A percentile compares a stretch with the other conserved stretches of the same genome.
Evolutionary conservation across 106 monocot genomes (phyloP).

Genomic region (Dioscorea zingiberensis): DNA sequence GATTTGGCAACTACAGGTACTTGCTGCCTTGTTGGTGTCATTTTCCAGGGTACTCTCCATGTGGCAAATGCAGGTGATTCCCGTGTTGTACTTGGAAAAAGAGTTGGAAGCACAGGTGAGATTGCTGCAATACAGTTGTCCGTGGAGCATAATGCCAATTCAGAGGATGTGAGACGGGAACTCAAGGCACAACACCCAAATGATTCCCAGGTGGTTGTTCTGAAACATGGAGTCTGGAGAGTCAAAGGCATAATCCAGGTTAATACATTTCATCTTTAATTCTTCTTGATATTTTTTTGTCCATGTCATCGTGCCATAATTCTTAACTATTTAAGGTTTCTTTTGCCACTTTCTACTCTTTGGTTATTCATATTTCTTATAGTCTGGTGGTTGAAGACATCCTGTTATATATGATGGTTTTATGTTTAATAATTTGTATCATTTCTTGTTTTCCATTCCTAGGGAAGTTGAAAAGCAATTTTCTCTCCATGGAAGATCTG

Average conservation of each 20-base stretch:
- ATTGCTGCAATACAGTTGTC: slow-evolving; percentile 41
- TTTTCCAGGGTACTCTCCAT: slow-evolving; percentile 26
- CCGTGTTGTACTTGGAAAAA: slow-evolving; percentile 38
- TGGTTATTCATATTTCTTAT: too few species aligned
- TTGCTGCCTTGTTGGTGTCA: slow-evolving; percentile 50
- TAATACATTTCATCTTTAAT: not conserved
- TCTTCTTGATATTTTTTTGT: too few species aligned
- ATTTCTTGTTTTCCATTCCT: too few species aligned
- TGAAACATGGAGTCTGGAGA: slow-evolving; percentile 41
- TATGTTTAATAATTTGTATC: too few species aligned
- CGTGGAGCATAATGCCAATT: slow-evolving; percentile 42
- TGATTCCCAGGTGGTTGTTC: slow-evolving; percentile 49
- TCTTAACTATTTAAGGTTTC: too few species aligned
- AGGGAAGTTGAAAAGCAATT: too few species aligned
- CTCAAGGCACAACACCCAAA: slow-evolving; percentile 35
- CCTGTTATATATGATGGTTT: too few species aligned
- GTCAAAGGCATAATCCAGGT: slow-evolving; percentile 65
- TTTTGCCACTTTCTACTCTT: too few species aligned
- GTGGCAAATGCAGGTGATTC: slow-evolving; percentile 58
- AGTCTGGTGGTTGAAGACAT: too few species aligned
- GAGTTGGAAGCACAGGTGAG: slow-evolving; percentile 8
- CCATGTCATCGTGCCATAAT: too few species aligned
- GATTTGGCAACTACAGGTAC: slow-evolving; percentile 49
- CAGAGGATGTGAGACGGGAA: slow-evolving; percentile 57
- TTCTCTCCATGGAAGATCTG: too few species aligned